A percentile compares a stretch with the other conserved stretches of the same genome.
Conservation (phyloP, 768 basidiomycete genomes). For the Tulasnella sp. region DNA sequence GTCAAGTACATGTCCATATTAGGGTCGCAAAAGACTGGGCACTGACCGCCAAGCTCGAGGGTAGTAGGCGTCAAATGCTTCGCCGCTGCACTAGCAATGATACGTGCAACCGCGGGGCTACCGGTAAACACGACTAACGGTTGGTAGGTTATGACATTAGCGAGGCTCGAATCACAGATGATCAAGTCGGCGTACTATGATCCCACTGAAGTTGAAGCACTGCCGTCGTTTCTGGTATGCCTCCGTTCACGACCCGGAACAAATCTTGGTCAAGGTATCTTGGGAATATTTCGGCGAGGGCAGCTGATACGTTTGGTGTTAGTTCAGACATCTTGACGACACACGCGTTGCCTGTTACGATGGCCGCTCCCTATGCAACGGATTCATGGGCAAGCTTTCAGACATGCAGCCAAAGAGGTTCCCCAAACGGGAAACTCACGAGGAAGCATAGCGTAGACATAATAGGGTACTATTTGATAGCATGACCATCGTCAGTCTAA, state of each 20-base stretch:
- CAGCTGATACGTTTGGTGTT: slow-evolving; percentile 56
- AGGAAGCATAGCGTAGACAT: slow-evolving; percentile 61
- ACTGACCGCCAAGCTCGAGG: slow-evolving; percentile 54
- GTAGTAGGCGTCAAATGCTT: slow-evolving; percentile 69
- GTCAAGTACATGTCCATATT: slow-evolving; percentile 65
- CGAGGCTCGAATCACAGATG: slow-evolving; percentile 45
- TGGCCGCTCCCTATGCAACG: slow-evolving; percentile 53
- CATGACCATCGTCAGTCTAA: background rate
- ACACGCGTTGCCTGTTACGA: slow-evolving; percentile 75
- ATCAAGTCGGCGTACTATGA: slow-evolving; percentile 51
- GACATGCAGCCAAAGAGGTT: background rate
- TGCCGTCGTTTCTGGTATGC: slow-evolving; percentile 66
- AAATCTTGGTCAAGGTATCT: slow-evolving; percentile 74
- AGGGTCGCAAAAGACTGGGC: slow-evolving; percentile 73
- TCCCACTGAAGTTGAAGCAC: slow-evolving; percentile 72
- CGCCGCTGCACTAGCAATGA: slow-evolving; percentile 75
- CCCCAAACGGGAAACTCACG: background rate
- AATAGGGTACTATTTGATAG: slow-evolving; percentile 69
- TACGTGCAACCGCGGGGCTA: slow-evolving; percentile 60
- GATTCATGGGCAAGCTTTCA: background rate
- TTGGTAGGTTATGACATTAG: background rate
- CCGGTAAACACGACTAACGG: slow-evolving; percentile 48
- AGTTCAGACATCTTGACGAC: slow-evolving; percentile 80
- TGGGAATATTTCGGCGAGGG: slow-evolving; percentile 68
- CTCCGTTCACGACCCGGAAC: slow-evolving; percentile 71